Base-by-base conservation (phyloP, 257 asterid species). In the Striga asiatica region DNA sequence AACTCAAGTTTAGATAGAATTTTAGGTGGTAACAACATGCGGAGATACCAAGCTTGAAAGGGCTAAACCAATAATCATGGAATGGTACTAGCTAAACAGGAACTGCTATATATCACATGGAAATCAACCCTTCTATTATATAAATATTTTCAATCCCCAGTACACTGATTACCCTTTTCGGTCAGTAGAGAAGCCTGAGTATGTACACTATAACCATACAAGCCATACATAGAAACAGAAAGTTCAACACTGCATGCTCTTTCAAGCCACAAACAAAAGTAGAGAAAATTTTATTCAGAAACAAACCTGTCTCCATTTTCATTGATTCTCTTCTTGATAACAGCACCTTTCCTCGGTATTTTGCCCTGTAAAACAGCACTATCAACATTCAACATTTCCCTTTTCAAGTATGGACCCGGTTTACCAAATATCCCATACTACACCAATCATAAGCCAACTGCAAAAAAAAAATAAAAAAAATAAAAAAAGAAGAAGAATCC, bases 271-370 rank as follows among this genome's bases (percentile, higher is more conserved):
- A 27, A 54, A 61, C 61, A 56, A 22, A 56, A 5, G 35, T 20
- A 9, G 55, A 16, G 37, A 57, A n/a, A n/a, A 52, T 19, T 6
- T n/a, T 20, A 50, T 19, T 39, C 23, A 37, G 24, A 2, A 56
- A 58, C 68, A 35, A 28, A 92, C 98, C 96, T 81, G 74, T 81
- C 77, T 3, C 78, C 83, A 58, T 78, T 77, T 68, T 87, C 97
- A 58, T 88, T 87, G 71, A 92, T 56, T 22, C 53, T 81, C 70
- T 88, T 83, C 82, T 66, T 77, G 42, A 92, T 72, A 37, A 82
- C 78, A 2, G 95, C 95, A 42, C 86, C 98, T 62, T 88, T 92
- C 80, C 98, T 77, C 6, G 98, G 93, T 17, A 77, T 64, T 68
- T 83, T 88, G 25, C 88, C 81, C 98, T 88, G 83, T 24, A 71